Conservation (phyloP, 768 basidiomycete species). For the Ramaria sp. region DNA sequence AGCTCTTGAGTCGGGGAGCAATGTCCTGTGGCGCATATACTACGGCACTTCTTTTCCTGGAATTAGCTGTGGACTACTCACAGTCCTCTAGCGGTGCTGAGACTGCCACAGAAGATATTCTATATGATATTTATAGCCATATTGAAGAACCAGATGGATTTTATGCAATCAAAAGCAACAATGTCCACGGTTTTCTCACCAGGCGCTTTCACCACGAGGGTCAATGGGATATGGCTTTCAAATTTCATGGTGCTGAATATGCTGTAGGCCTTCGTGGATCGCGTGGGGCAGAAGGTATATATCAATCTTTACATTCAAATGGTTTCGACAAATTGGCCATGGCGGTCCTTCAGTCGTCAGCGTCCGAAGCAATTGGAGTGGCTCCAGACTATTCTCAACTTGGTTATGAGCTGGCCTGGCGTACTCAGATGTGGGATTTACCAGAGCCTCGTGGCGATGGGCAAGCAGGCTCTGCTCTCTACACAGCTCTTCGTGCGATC, state of each 20-base stretch:
- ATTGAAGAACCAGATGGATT: constrained; percentile 99
- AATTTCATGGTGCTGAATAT: constrained; percentile 75
- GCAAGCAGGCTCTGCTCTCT: constrained; percentile 50
- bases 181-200: constrained; percentile 72
- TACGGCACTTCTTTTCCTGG: constrained; percentile 82
- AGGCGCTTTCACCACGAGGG: constrained; percentile 86
- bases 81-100: constrained; percentile 16
- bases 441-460: constrained; percentile 44
- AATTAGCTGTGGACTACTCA: constrained; percentile 54
- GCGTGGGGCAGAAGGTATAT: constrained; percentile 48
- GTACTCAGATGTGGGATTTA: constrained; percentile 92
- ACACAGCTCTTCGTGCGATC: constrained; percentile 69
- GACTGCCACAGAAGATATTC: constrained; percentile 43
- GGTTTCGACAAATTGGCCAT: constrained; percentile 88
- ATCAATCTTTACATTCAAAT: constrained; percentile 76
- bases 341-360: constrained; percentile 35
- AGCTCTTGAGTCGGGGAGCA: constrained; percentile 61
- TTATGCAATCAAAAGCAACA: constrained; percentile 77
- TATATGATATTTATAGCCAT: constrained; percentile 89
- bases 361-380: constrained; percentile 22
- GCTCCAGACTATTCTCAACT: constrained; percentile 29
- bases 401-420: constrained; percentile 81
- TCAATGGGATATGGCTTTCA: constrained; percentile 87
- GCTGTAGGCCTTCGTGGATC: constrained; percentile 43
- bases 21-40: constrained; percentile 76